Evolutionary conservation across 2,329 filamentous ascomycete species (phyloP).

Genomic region (Lizonia empirigonia): DNA sequence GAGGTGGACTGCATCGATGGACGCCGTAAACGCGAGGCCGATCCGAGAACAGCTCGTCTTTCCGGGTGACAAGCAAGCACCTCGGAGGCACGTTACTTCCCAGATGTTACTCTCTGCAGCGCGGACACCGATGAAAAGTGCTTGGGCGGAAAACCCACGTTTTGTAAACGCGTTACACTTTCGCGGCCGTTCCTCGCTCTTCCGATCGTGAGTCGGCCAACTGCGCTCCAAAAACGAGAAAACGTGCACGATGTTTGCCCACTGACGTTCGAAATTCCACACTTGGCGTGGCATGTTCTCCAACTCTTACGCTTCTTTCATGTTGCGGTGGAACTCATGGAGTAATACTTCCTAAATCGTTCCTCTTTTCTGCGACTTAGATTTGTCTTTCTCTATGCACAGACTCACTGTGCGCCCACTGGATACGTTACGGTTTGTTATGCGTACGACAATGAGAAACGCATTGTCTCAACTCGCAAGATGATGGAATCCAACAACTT

Average conservation of each 20-base stretch:
- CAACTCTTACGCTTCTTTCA: conserved; percentile 11
- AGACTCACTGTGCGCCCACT: conserved; percentile 2
- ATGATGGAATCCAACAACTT: conserved; percentile 9
- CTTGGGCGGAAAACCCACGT: conserved; percentile 36
- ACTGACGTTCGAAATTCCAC: conserved; percentile 14
- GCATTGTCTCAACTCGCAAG: conserved; percentile 3
- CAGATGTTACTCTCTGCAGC: neutral
- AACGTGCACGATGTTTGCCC: conserved; percentile 27
- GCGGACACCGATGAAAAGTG: neutral
- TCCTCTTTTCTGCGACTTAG: conserved; percentile 5
- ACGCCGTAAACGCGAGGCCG: neutral
- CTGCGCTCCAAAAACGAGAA: conserved; percentile 7
- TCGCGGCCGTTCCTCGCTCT: conserved; percentile 20
- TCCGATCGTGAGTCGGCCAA: conserved; percentile 13
- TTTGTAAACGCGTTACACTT: conserved; percentile 35
- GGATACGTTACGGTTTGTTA: conserved; percentile 12
- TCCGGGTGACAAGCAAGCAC: neutral
- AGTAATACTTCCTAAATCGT: conserved; percentile 15
- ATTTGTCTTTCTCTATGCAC: neutral
- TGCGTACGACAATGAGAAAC: conserved; percentile 11
- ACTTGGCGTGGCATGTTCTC: conserved; percentile 34
- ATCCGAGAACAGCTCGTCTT: neutral
- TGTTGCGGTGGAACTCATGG: conserved; percentile 22
- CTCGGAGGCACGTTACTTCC: neutral
- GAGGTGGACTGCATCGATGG: neutral